Evolutionary conservation across 1,284 basidiomycete species (phyloP).

Genomic region (Boletus semigastroideus): DNA sequence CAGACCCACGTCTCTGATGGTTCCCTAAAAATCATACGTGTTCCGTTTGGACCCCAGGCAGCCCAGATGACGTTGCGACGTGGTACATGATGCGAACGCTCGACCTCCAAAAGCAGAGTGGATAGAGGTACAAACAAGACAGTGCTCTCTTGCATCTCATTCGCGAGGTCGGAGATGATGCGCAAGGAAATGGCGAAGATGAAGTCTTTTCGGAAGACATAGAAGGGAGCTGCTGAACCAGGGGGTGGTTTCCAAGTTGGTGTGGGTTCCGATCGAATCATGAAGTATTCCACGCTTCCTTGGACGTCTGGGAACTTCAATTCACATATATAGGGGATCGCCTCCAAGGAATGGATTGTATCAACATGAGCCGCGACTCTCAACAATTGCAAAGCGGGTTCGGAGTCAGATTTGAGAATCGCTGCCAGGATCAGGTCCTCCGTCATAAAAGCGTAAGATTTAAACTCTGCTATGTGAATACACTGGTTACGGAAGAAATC

Average conservation of each 20-base stretch:
- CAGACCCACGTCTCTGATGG: conserved; percentile 54
- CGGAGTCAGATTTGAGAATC: conserved; percentile 34
- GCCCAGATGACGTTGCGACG: conserved; percentile 44
- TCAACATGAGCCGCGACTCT: conserved; percentile 23
- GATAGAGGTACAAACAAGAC: conserved; percentile 27
- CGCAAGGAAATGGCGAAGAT: conserved; percentile 28
- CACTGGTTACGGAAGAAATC: conserved; percentile 8
- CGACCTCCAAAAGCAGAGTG: conserved; percentile 45
- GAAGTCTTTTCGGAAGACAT: conserved; percentile 21
- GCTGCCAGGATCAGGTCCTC: conserved; percentile 41
- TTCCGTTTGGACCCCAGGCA: conserved; percentile 49
- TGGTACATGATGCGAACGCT: conserved; percentile 42
- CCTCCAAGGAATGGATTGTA: conserved; percentile 17
- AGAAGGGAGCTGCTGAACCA: conserved; percentile 19
- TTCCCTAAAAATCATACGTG: conserved; percentile 38
- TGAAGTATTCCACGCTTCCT: conserved; percentile 23
- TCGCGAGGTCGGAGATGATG: background rate
- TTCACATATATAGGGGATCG: conserved; percentile 34
- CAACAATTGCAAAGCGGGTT: conserved; percentile 30
- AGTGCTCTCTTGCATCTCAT: conserved; percentile 7
- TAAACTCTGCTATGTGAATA: conserved; percentile 16
- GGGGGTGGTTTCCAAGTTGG: conserved; percentile 42
- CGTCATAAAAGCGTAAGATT: conserved; percentile 26
- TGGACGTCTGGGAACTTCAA: conserved; percentile 41
- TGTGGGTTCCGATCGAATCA: conserved; percentile 55